phyloP scores from a whole-genome alignment of 1,139 yeast genomes.

The Debaryomycetaceae sp. region DNA sequence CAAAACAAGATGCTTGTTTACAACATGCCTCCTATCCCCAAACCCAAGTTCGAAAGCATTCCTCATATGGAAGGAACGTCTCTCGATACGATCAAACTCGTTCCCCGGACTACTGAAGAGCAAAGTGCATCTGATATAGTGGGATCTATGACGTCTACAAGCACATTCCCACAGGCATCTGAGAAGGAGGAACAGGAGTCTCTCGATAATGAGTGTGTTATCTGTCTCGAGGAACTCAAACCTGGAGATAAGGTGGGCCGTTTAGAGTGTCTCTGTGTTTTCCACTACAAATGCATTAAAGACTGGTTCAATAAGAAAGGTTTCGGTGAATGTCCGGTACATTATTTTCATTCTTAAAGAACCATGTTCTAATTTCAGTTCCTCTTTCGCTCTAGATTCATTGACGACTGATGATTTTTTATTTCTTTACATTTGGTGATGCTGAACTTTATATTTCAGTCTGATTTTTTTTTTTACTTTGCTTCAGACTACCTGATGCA shows the following conservation, averaged over 20 bases:
- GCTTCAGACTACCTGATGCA: too few relatives aligned
- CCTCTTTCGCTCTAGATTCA: background rate
- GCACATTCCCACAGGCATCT: slow-evolving; percentile 18
- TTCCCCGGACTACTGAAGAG: background rate
- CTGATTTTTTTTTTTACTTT: too few relatives aligned
- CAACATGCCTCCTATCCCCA: slow-evolving; percentile 57
- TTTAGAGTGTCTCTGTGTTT: slow-evolving; percentile 89
- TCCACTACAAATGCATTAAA: slow-evolving; percentile 85
- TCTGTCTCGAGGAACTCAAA: slow-evolving; percentile 82
- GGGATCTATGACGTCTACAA: slow-evolving; percentile 23
- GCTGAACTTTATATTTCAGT: background rate
- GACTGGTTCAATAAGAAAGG: slow-evolving; percentile 89
- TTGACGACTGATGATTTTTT: background rate
- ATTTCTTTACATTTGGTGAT: background rate
- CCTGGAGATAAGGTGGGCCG: slow-evolving; percentile 91
- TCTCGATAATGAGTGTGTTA: slow-evolving; percentile 75
- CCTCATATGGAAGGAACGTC: slow-evolving; percentile 15
- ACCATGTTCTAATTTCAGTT: background rate
- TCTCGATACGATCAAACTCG: slow-evolving; percentile 11
- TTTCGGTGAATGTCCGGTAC: slow-evolving; percentile 83
- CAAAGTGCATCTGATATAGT: slow-evolving; percentile 5
- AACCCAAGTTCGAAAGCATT: slow-evolving; percentile 38
- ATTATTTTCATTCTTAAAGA: slow-evolving; percentile 37
- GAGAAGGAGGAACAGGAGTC: slow-evolving; percentile 19
- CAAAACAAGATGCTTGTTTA: slow-evolving; percentile 85